These are phyloP conservation scores for Tetrahymena thermophila DNA, from an alignment of 73 alveolate species.

Conservation along the genomic window DNA sequence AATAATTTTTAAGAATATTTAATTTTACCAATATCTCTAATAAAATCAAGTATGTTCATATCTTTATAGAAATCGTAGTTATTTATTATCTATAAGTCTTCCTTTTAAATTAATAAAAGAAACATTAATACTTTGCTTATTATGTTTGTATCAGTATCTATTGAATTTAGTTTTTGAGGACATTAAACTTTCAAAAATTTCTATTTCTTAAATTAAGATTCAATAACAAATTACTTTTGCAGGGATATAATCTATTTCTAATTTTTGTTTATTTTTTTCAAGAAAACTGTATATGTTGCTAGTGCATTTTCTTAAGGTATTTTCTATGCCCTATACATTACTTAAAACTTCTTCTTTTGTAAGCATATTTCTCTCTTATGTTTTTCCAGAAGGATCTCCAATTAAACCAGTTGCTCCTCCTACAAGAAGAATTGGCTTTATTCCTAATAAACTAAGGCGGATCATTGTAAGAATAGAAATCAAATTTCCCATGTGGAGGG, in stretches of 20 bases:
- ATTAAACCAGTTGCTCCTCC: conserved; percentile 52
- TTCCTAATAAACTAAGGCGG: background rate
- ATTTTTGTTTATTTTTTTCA: background rate
- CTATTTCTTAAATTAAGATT: no score
- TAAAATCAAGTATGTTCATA: conserved; percentile 6
- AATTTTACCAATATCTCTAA: conserved; percentile 13
- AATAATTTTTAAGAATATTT: no score
- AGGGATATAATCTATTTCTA: background rate
- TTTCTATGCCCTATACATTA: conserved; percentile 3
- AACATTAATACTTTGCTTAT: background rate
- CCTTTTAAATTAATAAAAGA: background rate
- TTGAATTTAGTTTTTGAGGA: background rate
- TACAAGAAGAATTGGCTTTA: conserved; percentile 41
- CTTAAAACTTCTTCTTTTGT: background rate
- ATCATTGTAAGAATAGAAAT: conserved; percentile 30
- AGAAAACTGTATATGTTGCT: background rate
- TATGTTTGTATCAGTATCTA: background rate
- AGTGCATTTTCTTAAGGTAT: background rate
- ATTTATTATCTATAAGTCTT: background rate
- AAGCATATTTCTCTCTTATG: conserved; percentile 18
- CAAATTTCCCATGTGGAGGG: conserved; percentile 46
- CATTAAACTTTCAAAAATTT: background rate
- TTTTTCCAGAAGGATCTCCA: conserved; percentile 47
- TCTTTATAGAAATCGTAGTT: conserved; percentile 12
- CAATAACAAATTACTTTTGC: background rate